Conservation (phyloP, 2,329 filamentous ascomycete genomes). For the Coniochaeta sp. region DNA sequence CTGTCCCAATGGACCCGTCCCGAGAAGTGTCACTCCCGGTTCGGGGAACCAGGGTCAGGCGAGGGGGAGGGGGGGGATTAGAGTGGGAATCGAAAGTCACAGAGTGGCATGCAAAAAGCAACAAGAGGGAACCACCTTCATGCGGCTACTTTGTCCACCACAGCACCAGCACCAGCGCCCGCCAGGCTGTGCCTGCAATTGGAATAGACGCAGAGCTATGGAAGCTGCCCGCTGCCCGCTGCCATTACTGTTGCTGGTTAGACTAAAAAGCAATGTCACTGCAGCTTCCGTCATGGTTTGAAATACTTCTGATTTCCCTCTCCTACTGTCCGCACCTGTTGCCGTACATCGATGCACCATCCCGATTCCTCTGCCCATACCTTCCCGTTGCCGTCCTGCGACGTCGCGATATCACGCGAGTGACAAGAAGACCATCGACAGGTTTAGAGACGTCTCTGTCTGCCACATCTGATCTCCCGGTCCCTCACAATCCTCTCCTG, state of each 20-base stretch:
- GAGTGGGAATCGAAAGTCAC: not conserved
- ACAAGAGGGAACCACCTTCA: not conserved
- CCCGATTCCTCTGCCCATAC: slow-evolving; percentile 12
- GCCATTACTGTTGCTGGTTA: not conserved
- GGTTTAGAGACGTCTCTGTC: not conserved
- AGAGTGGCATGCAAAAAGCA: not conserved
- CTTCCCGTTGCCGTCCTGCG: slow-evolving; percentile 12
- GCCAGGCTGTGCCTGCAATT: not conserved
- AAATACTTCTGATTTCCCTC: slow-evolving; percentile 6
- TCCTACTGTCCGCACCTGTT: slow-evolving; percentile 7
- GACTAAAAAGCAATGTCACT: not conserved
- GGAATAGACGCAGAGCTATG: not conserved
- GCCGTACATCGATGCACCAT: slow-evolving; percentile 15
- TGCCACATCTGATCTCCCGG: not conserved
- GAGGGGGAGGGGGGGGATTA: not conserved
- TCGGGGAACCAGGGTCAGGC: slow-evolving; percentile 1
- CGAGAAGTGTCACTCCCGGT: not conserved
- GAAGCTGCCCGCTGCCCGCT: not conserved
- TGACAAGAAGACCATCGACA: slow-evolving; percentile 5
- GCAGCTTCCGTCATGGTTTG: not conserved
- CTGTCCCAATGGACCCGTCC: slow-evolving; percentile 10
- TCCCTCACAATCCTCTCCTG: not conserved
- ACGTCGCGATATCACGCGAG: slow-evolving; percentile 11
- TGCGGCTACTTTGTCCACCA: not conserved
- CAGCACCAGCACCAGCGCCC: not conserved